Percentiles rank a stretch among this genome's conserved stretches.
Evolutionary conservation across 176 grass and related monocot genomes (phyloP).

Genomic region (Lolium rigidum): DNA sequence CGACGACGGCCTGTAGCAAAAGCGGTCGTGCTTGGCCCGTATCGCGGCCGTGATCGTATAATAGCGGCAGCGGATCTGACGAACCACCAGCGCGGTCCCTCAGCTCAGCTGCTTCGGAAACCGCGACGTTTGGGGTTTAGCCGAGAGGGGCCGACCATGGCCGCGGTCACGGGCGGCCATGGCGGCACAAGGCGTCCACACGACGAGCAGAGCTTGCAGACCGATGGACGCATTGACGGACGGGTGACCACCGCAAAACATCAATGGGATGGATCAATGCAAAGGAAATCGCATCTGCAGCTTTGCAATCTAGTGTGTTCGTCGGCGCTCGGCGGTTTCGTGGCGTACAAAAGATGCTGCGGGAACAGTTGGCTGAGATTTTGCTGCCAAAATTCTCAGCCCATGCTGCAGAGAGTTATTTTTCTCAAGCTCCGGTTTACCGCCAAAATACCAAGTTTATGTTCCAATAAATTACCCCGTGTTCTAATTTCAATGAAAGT

Average conservation of each 20-base stretch:
- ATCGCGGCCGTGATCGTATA: constrained; percentile 23
- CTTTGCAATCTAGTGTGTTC: background rate
- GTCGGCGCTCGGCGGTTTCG: background rate
- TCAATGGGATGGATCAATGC: background rate
- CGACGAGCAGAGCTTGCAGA: background rate
- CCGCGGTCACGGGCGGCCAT: constrained; percentile 30
- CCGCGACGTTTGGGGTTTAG: constrained; percentile 23
- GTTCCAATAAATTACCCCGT: too few relatives aligned
- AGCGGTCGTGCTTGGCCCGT: constrained; percentile 29
- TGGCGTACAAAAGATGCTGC: background rate
- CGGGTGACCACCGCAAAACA: background rate
- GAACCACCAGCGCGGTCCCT: background rate
- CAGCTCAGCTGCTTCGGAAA: background rate
- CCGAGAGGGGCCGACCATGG: background rate
- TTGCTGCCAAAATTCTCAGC: too few relatives aligned
- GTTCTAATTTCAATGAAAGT: too few relatives aligned
- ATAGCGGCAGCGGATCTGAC: constrained; percentile 18
- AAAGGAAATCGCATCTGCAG: constrained; percentile 2
- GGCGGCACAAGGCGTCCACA: constrained; percentile 8
- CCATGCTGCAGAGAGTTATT: too few relatives aligned
- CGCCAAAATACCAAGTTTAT: too few relatives aligned
- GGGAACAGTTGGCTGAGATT: too few relatives aligned
- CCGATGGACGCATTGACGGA: constrained; percentile 3
- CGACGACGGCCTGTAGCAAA: constrained; percentile 12
- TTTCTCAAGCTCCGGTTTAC: too few relatives aligned